Evolutionary conservation across 805 yeast species (phyloP), one percentile per base, ranked within the genome.

Genomic region (Wickerhamomyces alni): DNA sequence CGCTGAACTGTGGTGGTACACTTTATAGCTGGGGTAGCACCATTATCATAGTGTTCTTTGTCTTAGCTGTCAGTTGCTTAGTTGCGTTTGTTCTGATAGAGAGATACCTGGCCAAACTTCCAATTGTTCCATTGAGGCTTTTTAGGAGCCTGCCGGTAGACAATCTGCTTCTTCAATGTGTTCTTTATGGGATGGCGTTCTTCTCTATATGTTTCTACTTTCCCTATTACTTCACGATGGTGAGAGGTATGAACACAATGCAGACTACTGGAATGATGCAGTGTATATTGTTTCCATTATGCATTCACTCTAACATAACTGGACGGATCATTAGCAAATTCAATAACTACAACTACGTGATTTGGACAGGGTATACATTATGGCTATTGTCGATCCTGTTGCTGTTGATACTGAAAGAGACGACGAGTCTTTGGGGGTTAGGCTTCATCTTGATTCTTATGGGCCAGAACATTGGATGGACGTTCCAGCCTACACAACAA

Each of bases 1-100:
- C 79, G 0, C 50, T 77, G 22, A 66, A 69, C 45, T 75, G 78
- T 15, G 82, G 82, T 18, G 81, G 80, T 3, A 59, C 70, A 8
- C 60, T 70, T 8, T 74, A 65, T 48, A 50, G 59, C 0, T 77
- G 82, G 82, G 44, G 63, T 45, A 66, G 62, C 8, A 41, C 64
- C 6, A 34, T 56, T 16, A 57, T 59, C n/a, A 57, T 67, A 10
- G 30, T 55, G 7, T 51, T 66, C 44, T 43, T 65, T 18, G 50
- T 55, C 2, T 38, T 66, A 16, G 71, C 72, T 12, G 65, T 57
- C 1, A 38, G 55, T 0, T 57, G 59, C 24, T 62, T 69, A 16
- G 43, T 62, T 2, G 44, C 48, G 1, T 78, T 79, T 42, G 34
- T 72, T 1, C 15, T 70, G 5, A 56, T 69, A 11, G 81, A 78